Evolutionary conservation across 441 rosid genomes (phyloP), one percentile per base, ranked within the genome.

Genomic region (Theobroma grandiflorum): DNA sequence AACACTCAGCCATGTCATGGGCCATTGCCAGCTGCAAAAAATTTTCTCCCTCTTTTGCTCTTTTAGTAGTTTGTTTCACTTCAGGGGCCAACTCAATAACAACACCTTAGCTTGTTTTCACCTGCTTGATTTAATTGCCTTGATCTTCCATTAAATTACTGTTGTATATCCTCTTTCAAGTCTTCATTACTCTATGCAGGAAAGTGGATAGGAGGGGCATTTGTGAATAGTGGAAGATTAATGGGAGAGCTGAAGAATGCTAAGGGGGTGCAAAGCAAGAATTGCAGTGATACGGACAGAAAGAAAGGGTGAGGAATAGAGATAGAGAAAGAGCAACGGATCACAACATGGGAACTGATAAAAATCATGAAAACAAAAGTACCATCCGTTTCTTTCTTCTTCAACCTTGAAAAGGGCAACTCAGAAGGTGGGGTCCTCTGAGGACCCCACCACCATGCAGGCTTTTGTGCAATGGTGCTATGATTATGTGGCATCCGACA

Each of bases 401-500:
- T 42, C 52, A 15, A 69, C 22, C 33, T 63, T 16, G 73, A 64
- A 64, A 72, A 65, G 64, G 47, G 72, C 68, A 81, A 63, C 43
- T 22, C 49, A 14, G 31, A 12, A 5, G 1, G 11, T 5, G 0
- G 14, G 33, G 31, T 45, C 8, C 72, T 40, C 42, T 22, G 47
- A 1, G 55, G 35, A 37, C 43, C 22, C 15, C 7, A 8, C 58
- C 12, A 14, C 37, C 31, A 7, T 14, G 53, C 62, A 74, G 77
- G 52, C 12, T 57, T 12, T 22, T 20, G 42, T 31, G 15, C 40
- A 4, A 75, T 6, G 2, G 35, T 42, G 68, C 20, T 33, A 42
- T 74, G 73, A 45, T 72, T 33, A 72, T 26, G 78, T 77, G 74
- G 61, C 76, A 63, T 74, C 79, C 82, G 80, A 70, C 84, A 49